A percentile compares a stretch with the other conserved stretches of the same genome.
Conservation (phyloP, 106 monocot genomes). For the Triglochin maritima region DNA sequence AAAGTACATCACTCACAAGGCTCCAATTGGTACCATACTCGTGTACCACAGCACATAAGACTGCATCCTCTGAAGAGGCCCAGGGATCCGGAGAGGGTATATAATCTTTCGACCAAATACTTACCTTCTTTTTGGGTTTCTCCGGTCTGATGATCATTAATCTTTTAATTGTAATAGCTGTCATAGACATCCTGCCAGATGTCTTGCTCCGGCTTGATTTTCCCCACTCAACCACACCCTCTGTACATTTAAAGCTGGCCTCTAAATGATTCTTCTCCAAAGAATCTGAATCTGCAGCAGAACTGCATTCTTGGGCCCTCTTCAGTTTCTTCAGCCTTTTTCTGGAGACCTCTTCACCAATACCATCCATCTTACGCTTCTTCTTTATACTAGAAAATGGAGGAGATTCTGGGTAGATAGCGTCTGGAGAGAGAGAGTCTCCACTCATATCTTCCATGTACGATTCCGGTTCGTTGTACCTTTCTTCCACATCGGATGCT, state of each 20-base stretch:
- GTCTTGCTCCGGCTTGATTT: slow-evolving; percentile 31
- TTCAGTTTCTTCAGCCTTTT: slow-evolving; percentile 48
- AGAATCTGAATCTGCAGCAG: slow-evolving; percentile 18
- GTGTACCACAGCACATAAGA: slow-evolving; percentile 72
- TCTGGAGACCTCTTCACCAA: slow-evolving; percentile 30
- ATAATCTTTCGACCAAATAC: slow-evolving; percentile 61
- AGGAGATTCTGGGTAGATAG: slow-evolving; percentile 25
- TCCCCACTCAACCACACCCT: slow-evolving; percentile 36
- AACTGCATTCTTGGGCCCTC: slow-evolving; percentile 27
- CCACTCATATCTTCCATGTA: slow-evolving; percentile 30
- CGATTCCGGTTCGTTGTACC: slow-evolving; percentile 28
- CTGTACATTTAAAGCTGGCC: slow-evolving; percentile 26
- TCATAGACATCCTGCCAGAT: slow-evolving; percentile 58
- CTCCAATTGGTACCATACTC: slow-evolving; percentile 86
- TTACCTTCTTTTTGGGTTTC: slow-evolving; percentile 53
- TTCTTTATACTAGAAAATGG: slow-evolving; percentile 24
- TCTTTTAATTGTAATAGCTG: slow-evolving; percentile 59
- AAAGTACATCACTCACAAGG: slow-evolving; percentile 58
- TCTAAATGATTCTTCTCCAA: slow-evolving; percentile 29
- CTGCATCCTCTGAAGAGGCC: slow-evolving; percentile 79
- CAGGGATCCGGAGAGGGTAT: slow-evolving; percentile 63
- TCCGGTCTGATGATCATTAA: slow-evolving; percentile 82
- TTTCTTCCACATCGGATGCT: slow-evolving; percentile 40
- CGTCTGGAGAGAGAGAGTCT: slow-evolving; percentile 22
- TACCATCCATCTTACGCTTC: slow-evolving; percentile 39